A percentile compares a stretch with the other conserved stretches of the same genome.
Evolutionary conservation across 2,329 filamentous ascomycete genomes (phyloP).

Genomic region (Pestalotiopsis fici): DNA sequence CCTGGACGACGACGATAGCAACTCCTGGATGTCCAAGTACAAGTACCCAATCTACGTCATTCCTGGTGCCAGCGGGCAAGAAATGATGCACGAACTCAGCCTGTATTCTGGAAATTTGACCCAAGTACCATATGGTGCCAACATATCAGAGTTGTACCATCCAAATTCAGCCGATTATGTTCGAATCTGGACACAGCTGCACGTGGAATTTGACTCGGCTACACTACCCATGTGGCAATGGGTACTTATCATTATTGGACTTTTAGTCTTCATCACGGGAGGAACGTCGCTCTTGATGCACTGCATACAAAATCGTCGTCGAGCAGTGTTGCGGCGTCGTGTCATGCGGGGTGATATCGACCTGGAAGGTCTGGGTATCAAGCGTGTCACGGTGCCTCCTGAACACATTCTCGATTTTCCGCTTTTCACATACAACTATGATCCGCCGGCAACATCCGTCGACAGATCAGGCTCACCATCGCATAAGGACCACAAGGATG

Average conservation of each 20-base stretch:
- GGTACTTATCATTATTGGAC: conserved; percentile 67
- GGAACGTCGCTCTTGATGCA: conserved; percentile 75
- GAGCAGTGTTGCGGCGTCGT: conserved; percentile 66
- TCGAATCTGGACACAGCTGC: conserved; percentile 59
- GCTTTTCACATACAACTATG: conserved; percentile 72
- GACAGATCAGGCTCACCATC: conserved; percentile 30
- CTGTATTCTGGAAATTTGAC: conserved; percentile 78
- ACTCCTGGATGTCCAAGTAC: conserved; percentile 66
- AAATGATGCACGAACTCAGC: conserved; percentile 71
- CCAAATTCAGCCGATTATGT: conserved; percentile 60
- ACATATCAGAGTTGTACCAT: conserved; percentile 56
- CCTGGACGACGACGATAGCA: conserved; percentile 63
- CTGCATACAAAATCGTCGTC: conserved; percentile 70
- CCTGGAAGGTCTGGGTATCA: conserved; percentile 83
- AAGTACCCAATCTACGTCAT: conserved; percentile 84
- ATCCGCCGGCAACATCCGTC: conserved; percentile 44
- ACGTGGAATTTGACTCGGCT: conserved; percentile 44
- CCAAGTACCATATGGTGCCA: conserved; percentile 56
- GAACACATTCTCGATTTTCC: conserved; percentile 74
- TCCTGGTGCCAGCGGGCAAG: conserved; percentile 63
- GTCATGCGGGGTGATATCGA: conserved; percentile 81
- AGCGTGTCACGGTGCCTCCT: conserved; percentile 74
- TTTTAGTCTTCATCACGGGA: conserved; percentile 69
- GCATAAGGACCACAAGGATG: conserved; percentile 27
- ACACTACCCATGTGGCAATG: conserved; percentile 84